These are phyloP conservation scores for Trypanosoma scelopori DNA, from an alignment of 208 protist species.

Conservation along the genomic window DNA sequence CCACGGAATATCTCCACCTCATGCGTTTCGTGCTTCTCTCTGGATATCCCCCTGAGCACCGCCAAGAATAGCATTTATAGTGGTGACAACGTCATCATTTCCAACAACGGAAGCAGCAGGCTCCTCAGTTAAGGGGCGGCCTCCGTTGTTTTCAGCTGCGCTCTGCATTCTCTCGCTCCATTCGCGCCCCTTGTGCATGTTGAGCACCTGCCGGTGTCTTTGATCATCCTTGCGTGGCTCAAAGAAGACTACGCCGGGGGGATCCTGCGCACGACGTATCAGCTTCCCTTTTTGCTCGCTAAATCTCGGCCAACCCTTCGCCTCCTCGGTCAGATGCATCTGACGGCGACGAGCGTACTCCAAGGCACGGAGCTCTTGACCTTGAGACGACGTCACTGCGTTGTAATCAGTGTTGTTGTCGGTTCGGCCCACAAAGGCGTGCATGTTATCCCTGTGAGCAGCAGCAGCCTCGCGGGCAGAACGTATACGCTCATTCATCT, in stretches of 20 bases:
- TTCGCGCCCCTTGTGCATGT: slow-evolving; percentile 31
- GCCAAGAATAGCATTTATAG: neutral
- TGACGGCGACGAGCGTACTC: slow-evolving; percentile 68
- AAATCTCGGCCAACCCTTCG: slow-evolving; percentile 66
- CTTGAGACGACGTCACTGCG: slow-evolving; percentile 3
- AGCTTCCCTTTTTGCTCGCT: slow-evolving; percentile 61
- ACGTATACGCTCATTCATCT: slow-evolving; percentile 62
- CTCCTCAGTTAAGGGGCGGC: neutral
- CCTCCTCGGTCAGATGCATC: slow-evolving; percentile 48
- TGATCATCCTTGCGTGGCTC: slow-evolving; percentile 55
- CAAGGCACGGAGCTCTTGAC: slow-evolving; percentile 44
- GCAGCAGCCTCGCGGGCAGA: slow-evolving; percentile 22
- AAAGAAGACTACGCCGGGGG: slow-evolving; percentile 64
- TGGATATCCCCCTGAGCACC: no score
- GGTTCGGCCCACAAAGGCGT: neutral
- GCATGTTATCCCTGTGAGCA: neutral
- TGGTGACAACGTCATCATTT: neutral
- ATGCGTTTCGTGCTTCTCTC: no score
- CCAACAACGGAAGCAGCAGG: neutral
- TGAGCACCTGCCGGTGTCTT: slow-evolving; percentile 44
- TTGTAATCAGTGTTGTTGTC: slow-evolving; percentile 31
- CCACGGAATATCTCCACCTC: no score
- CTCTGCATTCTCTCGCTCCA: slow-evolving; percentile 12
- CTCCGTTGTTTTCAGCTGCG: neutral
- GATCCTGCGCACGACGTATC: slow-evolving; percentile 58